A percentile compares a stretch with the other conserved stretches of the same genome.
Evolutionary conservation across 2,329 filamentous ascomycete species (phyloP).

Genomic region (Pestalotiopsis sp.): DNA sequence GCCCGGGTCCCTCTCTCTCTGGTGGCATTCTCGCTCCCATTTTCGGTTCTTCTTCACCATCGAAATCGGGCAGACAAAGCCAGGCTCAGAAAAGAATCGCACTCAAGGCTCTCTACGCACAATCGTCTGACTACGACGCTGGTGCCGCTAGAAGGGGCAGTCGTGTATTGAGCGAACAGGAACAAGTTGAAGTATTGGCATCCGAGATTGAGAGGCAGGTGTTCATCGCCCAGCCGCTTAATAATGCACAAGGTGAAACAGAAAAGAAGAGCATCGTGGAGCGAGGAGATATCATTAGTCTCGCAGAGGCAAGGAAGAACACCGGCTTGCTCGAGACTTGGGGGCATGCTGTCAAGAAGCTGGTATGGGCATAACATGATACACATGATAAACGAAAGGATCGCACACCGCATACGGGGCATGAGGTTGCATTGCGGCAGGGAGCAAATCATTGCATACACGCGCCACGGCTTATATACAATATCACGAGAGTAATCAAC

Average conservation of each 20-base stretch:
- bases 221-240: constrained; percentile 46
- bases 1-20: constrained; percentile 9
- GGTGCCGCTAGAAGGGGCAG: constrained; percentile 24
- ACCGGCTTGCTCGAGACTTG: constrained; percentile 86
- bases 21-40: constrained; percentile 37
- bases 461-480: background rate
- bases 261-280: constrained; percentile 51
- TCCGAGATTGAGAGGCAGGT: constrained; percentile 75
- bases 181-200: constrained; percentile 67
- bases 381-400: background rate
- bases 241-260: constrained; percentile 40
- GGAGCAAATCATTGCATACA: background rate
- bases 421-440: background rate
- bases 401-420: background rate
- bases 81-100: constrained; percentile 47
- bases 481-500: background rate
- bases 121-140: constrained; percentile 55
- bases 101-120: constrained; percentile 57
- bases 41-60: constrained; percentile 35
- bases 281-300: constrained; percentile 74
- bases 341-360: constrained; percentile 87
- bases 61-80: constrained; percentile 16
- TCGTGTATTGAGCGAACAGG: constrained; percentile 52
- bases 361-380: constrained; percentile 72
- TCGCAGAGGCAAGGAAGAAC: constrained; percentile 83